Percentiles rank a stretch among this genome's conserved stretches.
Evolutionary conservation across 805 yeast genomes (phyloP).

Genomic region (Metschnikowia peoriensis): DNA sequence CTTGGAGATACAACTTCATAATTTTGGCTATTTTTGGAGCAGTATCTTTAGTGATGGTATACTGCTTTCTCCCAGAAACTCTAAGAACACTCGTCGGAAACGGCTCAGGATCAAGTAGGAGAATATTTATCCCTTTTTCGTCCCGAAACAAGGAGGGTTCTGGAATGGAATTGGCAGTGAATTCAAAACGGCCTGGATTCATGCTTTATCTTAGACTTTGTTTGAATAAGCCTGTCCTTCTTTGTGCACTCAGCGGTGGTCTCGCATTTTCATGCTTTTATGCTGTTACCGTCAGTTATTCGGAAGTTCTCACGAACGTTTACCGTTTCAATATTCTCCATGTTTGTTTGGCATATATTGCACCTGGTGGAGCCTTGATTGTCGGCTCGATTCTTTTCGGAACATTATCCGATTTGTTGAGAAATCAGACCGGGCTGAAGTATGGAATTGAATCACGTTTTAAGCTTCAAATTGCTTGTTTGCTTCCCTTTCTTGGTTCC

Average conservation of each 20-base stretch:
- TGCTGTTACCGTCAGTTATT: slow-evolving; percentile 50
- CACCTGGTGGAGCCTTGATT: slow-evolving; percentile 52
- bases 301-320: slow-evolving; percentile 35
- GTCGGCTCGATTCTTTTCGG: slow-evolving; percentile 52
- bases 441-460: slow-evolving; percentile 49
- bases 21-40: slow-evolving; percentile 29
- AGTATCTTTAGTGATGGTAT: slow-evolving; percentile 22
- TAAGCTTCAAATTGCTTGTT: slow-evolving; percentile 43
- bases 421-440: slow-evolving; percentile 24
- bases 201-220: slow-evolving; percentile 36
- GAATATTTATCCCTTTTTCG: slow-evolving; percentile 21
- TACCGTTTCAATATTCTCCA: slow-evolving; percentile 37
- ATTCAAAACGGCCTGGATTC: slow-evolving; percentile 43
- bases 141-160: neutral
- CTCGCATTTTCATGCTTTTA: slow-evolving; percentile 55
- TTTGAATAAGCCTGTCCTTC: slow-evolving; percentile 41
- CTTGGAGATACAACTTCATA: slow-evolving; percentile 38
- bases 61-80: slow-evolving; percentile 40
- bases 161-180: slow-evolving; percentile 23
- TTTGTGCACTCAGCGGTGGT: slow-evolving; percentile 48
- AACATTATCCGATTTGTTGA: slow-evolving; percentile 42
- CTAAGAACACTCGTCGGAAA: slow-evolving; percentile 38
- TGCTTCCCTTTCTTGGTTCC: slow-evolving; percentile 42
- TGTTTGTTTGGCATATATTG: slow-evolving; percentile 47
- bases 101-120: slow-evolving; percentile 22